phyloP scores from a whole-genome alignment of 140 eudicot genomes.

The Senecio squalidus region DNA sequence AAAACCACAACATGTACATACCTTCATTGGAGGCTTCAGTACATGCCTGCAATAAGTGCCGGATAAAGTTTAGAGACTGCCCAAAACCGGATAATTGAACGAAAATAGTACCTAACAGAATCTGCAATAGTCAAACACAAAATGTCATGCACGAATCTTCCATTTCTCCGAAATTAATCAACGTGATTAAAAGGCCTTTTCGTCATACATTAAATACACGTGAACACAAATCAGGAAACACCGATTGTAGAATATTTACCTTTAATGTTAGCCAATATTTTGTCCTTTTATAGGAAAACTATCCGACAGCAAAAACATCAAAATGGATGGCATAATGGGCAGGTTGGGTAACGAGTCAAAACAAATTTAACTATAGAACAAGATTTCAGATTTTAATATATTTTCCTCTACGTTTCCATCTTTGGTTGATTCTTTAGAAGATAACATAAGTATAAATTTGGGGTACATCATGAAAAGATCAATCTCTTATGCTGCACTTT shows the following conservation, averaged over 20 bases:
- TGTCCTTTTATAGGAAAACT: slow-evolving; percentile 56
- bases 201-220: background rate
- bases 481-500: slow-evolving; percentile 7
- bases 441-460: slow-evolving; percentile 6
- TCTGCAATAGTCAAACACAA: slow-evolving; percentile 23
- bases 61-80: slow-evolving; percentile 60
- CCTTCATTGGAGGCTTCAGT: slow-evolving; percentile 61
- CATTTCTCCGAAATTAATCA: background rate
- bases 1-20: slow-evolving; percentile 8
- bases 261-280: slow-evolving; percentile 51
- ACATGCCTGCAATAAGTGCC: slow-evolving; percentile 58
- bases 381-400: background rate
- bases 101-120: slow-evolving; percentile 51
- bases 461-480: slow-evolving; percentile 4
- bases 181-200: background rate
- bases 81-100: slow-evolving; percentile 51
- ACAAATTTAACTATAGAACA: too few species aligned
- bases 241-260: slow-evolving; percentile 20
- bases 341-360: too few species aligned
- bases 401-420: slow-evolving; percentile 3
- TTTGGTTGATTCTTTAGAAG: slow-evolving; percentile 14
- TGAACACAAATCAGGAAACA: background rate
- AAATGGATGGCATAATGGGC: too few species aligned
- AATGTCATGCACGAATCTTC: slow-evolving; percentile 4
- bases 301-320: slow-evolving; percentile 58